These are phyloP conservation scores for Dispira simplex DNA, from an alignment of 192 early-diverging fungal species.

Conservation along the genomic window DNA sequence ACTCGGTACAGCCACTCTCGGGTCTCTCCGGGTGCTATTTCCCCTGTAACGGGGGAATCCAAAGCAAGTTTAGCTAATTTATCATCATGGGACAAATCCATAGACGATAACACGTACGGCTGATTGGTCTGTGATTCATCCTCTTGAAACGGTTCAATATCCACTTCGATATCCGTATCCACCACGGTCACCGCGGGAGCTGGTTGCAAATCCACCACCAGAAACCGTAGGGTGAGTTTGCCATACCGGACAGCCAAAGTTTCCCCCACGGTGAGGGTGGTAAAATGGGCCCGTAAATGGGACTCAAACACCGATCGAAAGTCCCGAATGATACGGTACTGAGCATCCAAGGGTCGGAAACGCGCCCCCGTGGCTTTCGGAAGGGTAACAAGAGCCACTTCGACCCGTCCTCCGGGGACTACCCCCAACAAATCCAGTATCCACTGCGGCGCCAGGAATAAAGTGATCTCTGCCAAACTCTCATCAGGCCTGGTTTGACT, in stretches of 20 bases:
- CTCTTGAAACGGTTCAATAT: constrained; percentile 34
- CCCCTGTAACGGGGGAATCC: constrained; percentile 8
- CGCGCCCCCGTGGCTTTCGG: constrained; percentile 3
- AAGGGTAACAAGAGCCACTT: background rate
- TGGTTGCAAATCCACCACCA: constrained; percentile 52
- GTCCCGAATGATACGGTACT: background rate
- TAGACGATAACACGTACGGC: no score
- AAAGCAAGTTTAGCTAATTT: background rate
- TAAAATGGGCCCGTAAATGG: constrained; percentile 2
- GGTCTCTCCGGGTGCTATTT: constrained; percentile 10
- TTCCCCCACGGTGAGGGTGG: background rate
- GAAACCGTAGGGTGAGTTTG: constrained; percentile 21
- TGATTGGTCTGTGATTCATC: no score
- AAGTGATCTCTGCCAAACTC: no score
- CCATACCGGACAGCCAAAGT: background rate
- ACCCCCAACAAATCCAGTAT: background rate
- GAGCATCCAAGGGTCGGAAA: background rate
- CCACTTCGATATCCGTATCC: constrained; percentile 69
- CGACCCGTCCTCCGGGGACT: background rate
- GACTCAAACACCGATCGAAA: background rate
- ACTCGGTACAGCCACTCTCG: background rate
- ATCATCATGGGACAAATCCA: background rate
- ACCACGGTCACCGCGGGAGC: constrained; percentile 45
- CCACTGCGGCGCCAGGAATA: background rate
- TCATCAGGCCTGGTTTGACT: background rate